Evolutionary conservation across 2,329 filamentous ascomycete species (phyloP).

Genomic region (Didymella pinodella): DNA sequence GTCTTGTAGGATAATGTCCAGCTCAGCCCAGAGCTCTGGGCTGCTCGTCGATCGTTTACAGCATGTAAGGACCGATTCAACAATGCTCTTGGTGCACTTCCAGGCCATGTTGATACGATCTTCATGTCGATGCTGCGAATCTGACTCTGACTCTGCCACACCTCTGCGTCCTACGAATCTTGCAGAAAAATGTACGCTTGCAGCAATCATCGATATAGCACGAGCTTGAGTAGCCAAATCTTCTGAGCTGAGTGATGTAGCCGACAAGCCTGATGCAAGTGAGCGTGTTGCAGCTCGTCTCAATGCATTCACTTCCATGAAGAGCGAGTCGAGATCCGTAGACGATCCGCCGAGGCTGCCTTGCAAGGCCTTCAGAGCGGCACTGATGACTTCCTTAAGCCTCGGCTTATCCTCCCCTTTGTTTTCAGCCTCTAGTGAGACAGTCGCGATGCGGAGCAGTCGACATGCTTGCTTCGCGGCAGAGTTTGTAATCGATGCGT

Average conservation of each 20-base stretch:
- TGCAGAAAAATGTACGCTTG: slow-evolving; percentile 43
- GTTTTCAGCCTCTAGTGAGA: slow-evolving; percentile 41
- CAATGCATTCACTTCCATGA: slow-evolving; percentile 47
- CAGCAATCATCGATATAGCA: slow-evolving; percentile 37
- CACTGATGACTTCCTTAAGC: slow-evolving; percentile 28
- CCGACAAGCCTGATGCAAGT: slow-evolving; percentile 24
- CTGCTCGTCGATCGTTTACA: slow-evolving; percentile 40
- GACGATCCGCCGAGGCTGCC: slow-evolving; percentile 44
- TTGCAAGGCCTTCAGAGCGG: slow-evolving; percentile 38
- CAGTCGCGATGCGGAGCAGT: slow-evolving; percentile 40
- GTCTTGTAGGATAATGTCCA: slow-evolving; percentile 46
- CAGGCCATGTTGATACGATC: slow-evolving; percentile 36
- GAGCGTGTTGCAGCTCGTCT: slow-evolving; percentile 43
- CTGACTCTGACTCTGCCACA: slow-evolving; percentile 27
- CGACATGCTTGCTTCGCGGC: slow-evolving; percentile 37
- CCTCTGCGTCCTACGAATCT: slow-evolving; percentile 41
- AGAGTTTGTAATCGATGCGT: slow-evolving; percentile 25
- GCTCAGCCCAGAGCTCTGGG: slow-evolving; percentile 39
- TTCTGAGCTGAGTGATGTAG: slow-evolving; percentile 14
- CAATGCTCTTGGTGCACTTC: slow-evolving; percentile 44
- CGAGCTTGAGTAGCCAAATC: slow-evolving; percentile 20
- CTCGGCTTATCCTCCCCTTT: slow-evolving; percentile 30
- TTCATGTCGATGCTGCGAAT: slow-evolving; percentile 28
- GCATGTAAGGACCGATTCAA: slow-evolving; percentile 48
- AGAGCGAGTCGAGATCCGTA: slow-evolving; percentile 46